Conservation (phyloP, 305 asterid genomes). For the Solanum aculeatissimum region DNA sequence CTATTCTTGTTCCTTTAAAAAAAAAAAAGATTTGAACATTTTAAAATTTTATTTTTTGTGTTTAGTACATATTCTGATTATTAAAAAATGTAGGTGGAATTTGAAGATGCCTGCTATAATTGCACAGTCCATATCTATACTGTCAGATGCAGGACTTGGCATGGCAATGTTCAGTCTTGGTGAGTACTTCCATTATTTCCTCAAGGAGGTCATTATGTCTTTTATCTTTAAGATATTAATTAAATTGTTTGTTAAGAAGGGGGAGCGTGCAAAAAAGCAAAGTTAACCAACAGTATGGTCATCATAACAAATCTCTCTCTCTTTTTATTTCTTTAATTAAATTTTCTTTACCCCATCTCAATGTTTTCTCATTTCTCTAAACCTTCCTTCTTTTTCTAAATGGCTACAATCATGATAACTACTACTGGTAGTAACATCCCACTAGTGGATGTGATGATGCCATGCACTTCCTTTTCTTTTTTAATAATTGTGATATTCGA, state of each 20-base stretch:
- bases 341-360: neutral
- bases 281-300: conserved; percentile 3
- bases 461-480: neutral
- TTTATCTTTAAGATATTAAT: neutral
- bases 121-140: conserved; percentile 40
- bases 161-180: conserved; percentile 64
- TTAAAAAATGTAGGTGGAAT: conserved; percentile 26
- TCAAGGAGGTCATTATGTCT: neutral
- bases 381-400: neutral
- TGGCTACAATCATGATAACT: neutral
- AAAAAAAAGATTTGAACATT: too few species aligned
- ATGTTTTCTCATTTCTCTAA: neutral
- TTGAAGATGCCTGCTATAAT: conserved; percentile 48
- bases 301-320: conserved; percentile 23
- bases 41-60: neutral
- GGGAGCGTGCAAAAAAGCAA: conserved; percentile 22
- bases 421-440: conserved; percentile 1
- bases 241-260: neutral
- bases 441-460: conserved; percentile 1
- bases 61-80: neutral
- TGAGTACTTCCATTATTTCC: conserved; percentile 3
- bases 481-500: neutral
- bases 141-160: conserved; percentile 56
- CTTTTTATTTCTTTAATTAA: conserved; percentile 7
- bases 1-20: neutral